Evolutionary conservation across 2,329 filamentous ascomycete species (phyloP).

Genomic region (Corniculantispora saksenae): DNA sequence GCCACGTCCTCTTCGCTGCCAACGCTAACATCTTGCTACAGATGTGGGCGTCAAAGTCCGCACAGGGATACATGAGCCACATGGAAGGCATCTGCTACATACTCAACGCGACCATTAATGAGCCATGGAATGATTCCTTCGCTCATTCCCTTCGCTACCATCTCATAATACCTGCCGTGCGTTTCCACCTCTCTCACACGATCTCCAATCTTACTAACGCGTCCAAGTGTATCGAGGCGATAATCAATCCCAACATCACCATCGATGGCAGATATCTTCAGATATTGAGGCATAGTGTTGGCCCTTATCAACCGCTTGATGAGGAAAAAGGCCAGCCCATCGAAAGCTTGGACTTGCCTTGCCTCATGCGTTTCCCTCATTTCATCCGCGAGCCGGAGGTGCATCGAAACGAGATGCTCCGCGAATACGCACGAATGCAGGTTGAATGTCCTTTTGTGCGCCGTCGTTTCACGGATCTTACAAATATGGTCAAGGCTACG

Average conservation of each 20-base stretch:
- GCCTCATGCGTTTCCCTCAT: conserved; percentile 12
- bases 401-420: conserved; percentile 1
- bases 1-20: background rate
- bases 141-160: conserved; percentile 33
- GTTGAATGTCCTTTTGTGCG: conserved; percentile 16
- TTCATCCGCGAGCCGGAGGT: conserved; percentile 15
- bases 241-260: conserved; percentile 17
- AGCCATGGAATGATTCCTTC: conserved; percentile 30
- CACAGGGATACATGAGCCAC: conserved; percentile 30
- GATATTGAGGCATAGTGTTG: background rate
- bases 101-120: conserved; percentile 29
- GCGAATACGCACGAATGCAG: conserved; percentile 10
- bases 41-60: conserved; percentile 34
- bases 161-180: conserved; percentile 35
- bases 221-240: conserved; percentile 15
- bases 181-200: background rate
- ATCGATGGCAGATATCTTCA: conserved; percentile 11
- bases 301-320: conserved; percentile 3
- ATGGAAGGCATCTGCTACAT: conserved; percentile 35
- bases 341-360: conserved; percentile 18
- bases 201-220: background rate
- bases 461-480: conserved; percentile 11
- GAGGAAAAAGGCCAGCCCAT: conserved; percentile 17
- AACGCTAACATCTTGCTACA: conserved; percentile 7
- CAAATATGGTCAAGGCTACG: conserved; percentile 8